phyloP scores from a whole-genome alignment of 345 rosid genomes.

The Populus euphratica region DNA sequence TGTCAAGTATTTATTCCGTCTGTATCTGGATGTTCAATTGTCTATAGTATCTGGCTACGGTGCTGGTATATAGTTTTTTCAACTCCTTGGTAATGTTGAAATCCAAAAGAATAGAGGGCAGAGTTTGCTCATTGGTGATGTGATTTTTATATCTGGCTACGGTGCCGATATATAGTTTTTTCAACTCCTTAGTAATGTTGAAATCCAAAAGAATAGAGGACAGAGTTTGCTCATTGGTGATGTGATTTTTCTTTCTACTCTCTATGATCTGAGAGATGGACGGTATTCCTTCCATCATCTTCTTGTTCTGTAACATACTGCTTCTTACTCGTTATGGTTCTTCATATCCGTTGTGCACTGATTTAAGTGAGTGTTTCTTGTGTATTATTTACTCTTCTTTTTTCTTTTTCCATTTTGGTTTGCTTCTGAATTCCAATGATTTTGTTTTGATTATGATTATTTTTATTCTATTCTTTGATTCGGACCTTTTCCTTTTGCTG shows the following conservation, averaged over 20 bases:
- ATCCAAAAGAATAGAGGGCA: too few relatives aligned
- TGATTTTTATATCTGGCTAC: background rate
- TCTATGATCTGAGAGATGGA: conserved; percentile 1
- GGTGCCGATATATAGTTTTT: background rate
- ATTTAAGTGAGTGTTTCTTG: conserved; percentile 9
- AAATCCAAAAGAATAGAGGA: background rate
- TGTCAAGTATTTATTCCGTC: too few relatives aligned
- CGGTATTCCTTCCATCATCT: background rate
- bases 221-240: background rate
- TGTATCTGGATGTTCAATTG: too few relatives aligned
- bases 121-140: background rate
- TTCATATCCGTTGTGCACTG: conserved; percentile 19
- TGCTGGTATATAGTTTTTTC: background rate
- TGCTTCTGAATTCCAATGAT: background rate
- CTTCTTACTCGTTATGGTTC: conserved; percentile 5
- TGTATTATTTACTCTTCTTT: background rate
- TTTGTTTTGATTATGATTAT: background rate
- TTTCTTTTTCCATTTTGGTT: background rate
- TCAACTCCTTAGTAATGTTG: background rate
- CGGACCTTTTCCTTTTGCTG: conserved; percentile 1
- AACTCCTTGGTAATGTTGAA: background rate
- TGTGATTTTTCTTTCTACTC: background rate
- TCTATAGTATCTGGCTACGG: background rate
- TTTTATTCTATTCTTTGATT: background rate
- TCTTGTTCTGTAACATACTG: background rate